phyloP scores from a whole-genome alignment of 2,329 filamentous ascomycete species.

The Cercospora citrullina region DNA sequence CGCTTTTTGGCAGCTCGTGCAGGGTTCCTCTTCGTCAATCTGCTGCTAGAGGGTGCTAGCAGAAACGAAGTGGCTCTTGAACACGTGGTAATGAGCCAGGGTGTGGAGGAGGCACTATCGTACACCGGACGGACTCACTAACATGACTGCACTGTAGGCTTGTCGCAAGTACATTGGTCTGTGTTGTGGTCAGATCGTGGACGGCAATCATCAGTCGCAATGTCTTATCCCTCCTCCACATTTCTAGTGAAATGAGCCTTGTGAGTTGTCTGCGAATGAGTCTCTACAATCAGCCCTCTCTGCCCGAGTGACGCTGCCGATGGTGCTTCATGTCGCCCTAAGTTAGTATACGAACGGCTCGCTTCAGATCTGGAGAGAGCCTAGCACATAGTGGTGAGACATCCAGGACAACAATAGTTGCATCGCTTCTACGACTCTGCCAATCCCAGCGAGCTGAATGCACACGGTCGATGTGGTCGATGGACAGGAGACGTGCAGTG shows the following conservation, averaged over 20 bases:
- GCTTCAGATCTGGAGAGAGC: not conserved
- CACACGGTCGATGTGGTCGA: not conserved
- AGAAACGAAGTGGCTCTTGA: not conserved
- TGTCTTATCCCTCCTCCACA: not conserved
- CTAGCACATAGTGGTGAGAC: not conserved
- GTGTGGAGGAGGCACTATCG: not conserved
- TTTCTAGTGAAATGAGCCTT: not conserved
- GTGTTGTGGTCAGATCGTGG: not conserved
- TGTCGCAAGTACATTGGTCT: not conserved
- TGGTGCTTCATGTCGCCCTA: not conserved
- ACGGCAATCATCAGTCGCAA: not conserved
- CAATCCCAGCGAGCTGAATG: not conserved
- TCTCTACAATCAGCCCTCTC: not conserved
- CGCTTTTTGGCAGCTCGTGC: not conserved
- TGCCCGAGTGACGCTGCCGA: not conserved
- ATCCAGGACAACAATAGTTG: not conserved
- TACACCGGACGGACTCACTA: not conserved
- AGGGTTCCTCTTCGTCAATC: not conserved
- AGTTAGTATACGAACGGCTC: not conserved
- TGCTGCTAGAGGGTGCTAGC: not conserved
- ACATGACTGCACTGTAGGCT: not conserved
- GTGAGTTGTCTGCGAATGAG: not conserved
- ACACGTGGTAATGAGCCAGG: conserved; percentile 1
- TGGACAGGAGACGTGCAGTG: not conserved
- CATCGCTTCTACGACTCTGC: not conserved